A percentile compares a stretch with the other conserved stretches of the same genome.
phyloP scores from a whole-genome alignment of 2,329 filamentous ascomycete species.

The Colletotrichum acutatum region DNA sequence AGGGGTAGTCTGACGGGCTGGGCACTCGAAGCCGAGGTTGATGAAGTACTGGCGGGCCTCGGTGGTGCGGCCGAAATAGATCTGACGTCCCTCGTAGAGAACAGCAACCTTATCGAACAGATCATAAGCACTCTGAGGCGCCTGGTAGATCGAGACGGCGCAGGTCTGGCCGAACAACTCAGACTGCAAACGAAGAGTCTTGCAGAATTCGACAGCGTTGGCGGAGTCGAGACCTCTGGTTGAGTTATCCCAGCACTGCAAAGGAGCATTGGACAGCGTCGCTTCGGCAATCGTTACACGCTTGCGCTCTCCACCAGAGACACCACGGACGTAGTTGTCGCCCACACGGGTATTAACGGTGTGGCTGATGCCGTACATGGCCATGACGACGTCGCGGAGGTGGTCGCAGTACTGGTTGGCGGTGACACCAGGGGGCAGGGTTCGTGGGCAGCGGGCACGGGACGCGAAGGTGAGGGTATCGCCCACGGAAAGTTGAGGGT shows the following conservation, averaged over 20 bases:
- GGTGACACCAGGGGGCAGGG: slow-evolving; percentile 57
- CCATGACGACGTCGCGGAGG: slow-evolving; percentile 64
- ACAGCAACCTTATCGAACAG: slow-evolving; percentile 73
- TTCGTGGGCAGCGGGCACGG: slow-evolving; percentile 59
- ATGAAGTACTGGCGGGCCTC: slow-evolving; percentile 74
- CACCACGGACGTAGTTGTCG: slow-evolving; percentile 65
- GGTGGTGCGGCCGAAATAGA: slow-evolving; percentile 72
- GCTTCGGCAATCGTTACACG: slow-evolving; percentile 52
- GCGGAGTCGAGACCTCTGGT: slow-evolving; percentile 57
- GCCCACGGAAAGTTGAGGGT: slow-evolving; percentile 68
- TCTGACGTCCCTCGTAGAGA: slow-evolving; percentile 73
- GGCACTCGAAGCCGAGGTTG: slow-evolving; percentile 71
- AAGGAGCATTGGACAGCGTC: slow-evolving; percentile 41
- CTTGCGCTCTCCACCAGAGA: slow-evolving; percentile 64
- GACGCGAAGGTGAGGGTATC: slow-evolving; percentile 72
- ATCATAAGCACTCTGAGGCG: slow-evolving; percentile 68
- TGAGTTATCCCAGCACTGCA: slow-evolving; percentile 56
- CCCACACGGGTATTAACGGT: slow-evolving; percentile 65
- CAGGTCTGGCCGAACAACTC: slow-evolving; percentile 41
- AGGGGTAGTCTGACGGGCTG: slow-evolving; percentile 70
- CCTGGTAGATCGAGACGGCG: slow-evolving; percentile 65
- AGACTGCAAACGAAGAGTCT: slow-evolving; percentile 42
- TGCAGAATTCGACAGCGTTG: slow-evolving; percentile 38
- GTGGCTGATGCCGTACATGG: slow-evolving; percentile 64
- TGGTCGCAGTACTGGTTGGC: slow-evolving; percentile 55